Evolutionary conservation across 2,329 filamentous ascomycete genomes (phyloP).

Genomic region (Blumeria hordei): DNA sequence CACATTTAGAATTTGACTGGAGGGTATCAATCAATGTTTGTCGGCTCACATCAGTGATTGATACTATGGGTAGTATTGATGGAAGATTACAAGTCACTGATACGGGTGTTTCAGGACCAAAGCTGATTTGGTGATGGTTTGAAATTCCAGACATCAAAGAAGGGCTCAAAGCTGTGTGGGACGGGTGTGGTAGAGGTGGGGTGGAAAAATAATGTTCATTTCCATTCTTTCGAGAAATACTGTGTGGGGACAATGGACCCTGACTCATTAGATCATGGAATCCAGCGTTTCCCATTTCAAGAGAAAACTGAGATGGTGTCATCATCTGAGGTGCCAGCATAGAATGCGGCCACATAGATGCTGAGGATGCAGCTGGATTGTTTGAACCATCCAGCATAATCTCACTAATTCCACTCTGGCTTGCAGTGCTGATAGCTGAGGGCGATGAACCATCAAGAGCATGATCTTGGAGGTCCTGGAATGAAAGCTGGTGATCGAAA

Average conservation of each 20-base stretch:
- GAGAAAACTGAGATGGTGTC: conserved; percentile 39
- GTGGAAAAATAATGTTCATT: conserved; percentile 60
- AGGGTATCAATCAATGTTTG: too few species aligned
- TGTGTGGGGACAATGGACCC: conserved; percentile 53
- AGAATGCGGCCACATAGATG: conserved; percentile 44
- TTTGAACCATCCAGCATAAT: conserved; percentile 68
- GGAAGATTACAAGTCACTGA: too few species aligned
- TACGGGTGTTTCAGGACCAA: too few species aligned
- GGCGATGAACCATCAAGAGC: conserved; percentile 67
- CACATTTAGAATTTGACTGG: too few species aligned
- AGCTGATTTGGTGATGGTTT: too few species aligned
- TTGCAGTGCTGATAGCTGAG: conserved; percentile 84
- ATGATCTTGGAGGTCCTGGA: conserved; percentile 46
- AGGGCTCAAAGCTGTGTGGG: not conserved
- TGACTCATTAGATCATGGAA: conserved; percentile 56
- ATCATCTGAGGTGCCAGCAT: conserved; percentile 46
- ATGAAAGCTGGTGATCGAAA: conserved; percentile 54
- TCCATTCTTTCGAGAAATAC: conserved; percentile 41
- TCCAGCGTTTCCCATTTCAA: conserved; percentile 50
- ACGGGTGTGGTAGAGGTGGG: conserved; percentile 32
- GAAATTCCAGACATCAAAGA: too few species aligned
- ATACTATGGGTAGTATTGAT: too few species aligned
- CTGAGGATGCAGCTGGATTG: conserved; percentile 26
- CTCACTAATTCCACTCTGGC: conserved; percentile 77
- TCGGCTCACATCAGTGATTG: too few species aligned